Percentiles rank a stretch among this genome's conserved stretches.
These are phyloP conservation scores for Stereocaulon alpinum DNA, from an alignment of 495 filamentous ascomycete species.

Conservation along the genomic window DNA sequence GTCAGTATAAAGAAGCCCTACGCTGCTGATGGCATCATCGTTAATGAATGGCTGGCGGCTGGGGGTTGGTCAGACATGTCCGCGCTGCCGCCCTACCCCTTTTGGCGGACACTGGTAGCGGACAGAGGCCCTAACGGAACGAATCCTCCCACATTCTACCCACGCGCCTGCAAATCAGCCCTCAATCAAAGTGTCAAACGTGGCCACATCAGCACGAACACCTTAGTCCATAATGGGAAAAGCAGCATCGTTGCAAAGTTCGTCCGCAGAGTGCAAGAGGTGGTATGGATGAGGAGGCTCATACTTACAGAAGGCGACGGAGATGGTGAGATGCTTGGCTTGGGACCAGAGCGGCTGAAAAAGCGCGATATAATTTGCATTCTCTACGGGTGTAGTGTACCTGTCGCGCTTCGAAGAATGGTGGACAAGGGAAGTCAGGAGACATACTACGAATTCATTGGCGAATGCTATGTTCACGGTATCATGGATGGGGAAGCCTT, in stretches of 20 bases:
- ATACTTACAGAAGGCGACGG: too few relatives aligned
- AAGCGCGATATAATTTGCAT: slow-evolving; percentile 31
- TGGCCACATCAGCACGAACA: not conserved
- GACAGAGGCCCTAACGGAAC: slow-evolving; percentile 31
- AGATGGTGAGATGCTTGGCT: not conserved
- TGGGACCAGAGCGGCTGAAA: not conserved
- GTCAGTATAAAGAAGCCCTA: slow-evolving; percentile 20
- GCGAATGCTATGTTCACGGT: too few relatives aligned
- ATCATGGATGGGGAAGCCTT: too few relatives aligned
- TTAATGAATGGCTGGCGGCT: slow-evolving; percentile 18
- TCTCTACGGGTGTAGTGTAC: slow-evolving; percentile 35
- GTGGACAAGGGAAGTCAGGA: not conserved
- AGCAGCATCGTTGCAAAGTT: slow-evolving; percentile 21
- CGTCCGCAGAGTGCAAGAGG: slow-evolving; percentile 21
- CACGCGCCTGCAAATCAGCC: not conserved
- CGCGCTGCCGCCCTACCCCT: slow-evolving; percentile 29
- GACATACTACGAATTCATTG: too few relatives aligned
- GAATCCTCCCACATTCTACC: slow-evolving; percentile 8
- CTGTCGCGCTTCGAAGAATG: slow-evolving; percentile 29
- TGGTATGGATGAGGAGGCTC: slow-evolving; percentile 26
- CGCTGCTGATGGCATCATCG: slow-evolving; percentile 20
- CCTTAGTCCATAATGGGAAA: not conserved
- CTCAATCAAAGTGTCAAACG: not conserved
- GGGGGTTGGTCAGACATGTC: slow-evolving; percentile 21
- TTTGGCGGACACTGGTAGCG: slow-evolving; percentile 36